Evolutionary conservation across 78 protist genomes (phyloP).

Genomic region (Blattamonas nauphoetae): DNA sequence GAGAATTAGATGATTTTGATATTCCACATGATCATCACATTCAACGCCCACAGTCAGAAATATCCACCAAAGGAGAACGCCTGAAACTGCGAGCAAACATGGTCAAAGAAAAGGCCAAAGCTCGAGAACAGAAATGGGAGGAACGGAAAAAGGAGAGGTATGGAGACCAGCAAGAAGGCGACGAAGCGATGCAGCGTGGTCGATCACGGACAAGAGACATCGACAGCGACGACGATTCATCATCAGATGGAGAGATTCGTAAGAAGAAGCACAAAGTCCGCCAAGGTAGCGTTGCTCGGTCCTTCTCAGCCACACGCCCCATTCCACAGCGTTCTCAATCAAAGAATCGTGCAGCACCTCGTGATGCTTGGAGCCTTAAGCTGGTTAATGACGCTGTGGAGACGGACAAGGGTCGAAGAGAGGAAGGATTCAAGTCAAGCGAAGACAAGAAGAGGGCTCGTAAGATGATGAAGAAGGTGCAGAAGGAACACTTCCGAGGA

Average conservation of each 20-base stretch:
- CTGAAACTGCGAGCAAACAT: conserved; percentile 13
- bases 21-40: not conserved
- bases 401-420: too few relatives aligned
- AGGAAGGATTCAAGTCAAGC: not conserved
- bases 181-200: not conserved
- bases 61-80: not conserved
- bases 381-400: not conserved
- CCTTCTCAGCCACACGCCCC: not conserved
- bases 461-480: not conserved
- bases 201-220: not conserved
- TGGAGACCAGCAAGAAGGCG: not conserved
- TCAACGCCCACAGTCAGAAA: not conserved
- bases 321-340: not conserved
- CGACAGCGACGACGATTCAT: too few relatives aligned
- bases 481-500: conserved; percentile 33
- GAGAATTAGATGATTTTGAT: not conserved
- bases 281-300: not conserved
- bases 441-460: not conserved
- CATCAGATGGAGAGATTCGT: too few relatives aligned
- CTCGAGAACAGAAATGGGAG: not conserved
- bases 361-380: not conserved
- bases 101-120: conserved; percentile 16
- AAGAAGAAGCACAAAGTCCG: not conserved
- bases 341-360: not conserved
- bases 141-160: not conserved